Conservation (phyloP, 2,329 filamentous ascomycete genomes). For the Colletotrichum graminicola region DNA sequence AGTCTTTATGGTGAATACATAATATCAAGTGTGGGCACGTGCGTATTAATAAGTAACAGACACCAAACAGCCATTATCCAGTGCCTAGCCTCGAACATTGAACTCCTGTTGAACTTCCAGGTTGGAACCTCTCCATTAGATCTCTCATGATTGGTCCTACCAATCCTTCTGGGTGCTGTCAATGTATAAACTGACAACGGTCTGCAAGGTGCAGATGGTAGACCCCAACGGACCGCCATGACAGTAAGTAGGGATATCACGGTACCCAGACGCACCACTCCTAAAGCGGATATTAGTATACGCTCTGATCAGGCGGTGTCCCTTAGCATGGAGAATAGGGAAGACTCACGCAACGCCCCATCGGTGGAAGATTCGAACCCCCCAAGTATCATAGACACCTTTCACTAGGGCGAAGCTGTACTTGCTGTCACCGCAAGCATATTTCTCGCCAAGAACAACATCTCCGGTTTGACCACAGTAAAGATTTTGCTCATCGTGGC, state of each 20-base stretch:
- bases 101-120: background rate
- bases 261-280: slow-evolving; percentile 19
- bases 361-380: slow-evolving; percentile 8
- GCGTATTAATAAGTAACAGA: no score
- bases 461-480: slow-evolving; percentile 7
- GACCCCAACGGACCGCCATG: background rate
- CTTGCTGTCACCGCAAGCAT: slow-evolving; percentile 30
- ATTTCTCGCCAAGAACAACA: slow-evolving; percentile 14
- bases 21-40: background rate
- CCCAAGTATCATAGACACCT: slow-evolving; percentile 9
- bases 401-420: slow-evolving; percentile 29
- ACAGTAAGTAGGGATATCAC: slow-evolving; percentile 10
- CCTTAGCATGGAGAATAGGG: background rate
- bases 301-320: background rate
- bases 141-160: background rate
- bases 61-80: background rate
- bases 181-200: slow-evolving; percentile 7
- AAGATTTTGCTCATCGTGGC: slow-evolving; percentile 5
- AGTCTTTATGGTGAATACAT: background rate
- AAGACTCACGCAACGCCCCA: slow-evolving; percentile 23
- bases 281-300: background rate
- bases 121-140: background rate
- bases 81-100: background rate
- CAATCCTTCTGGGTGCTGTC: background rate
- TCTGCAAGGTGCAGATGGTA: slow-evolving; percentile 7